Base-by-base conservation (phyloP, 805 yeast genomes). In the Metschnikowia borealis region DNA sequence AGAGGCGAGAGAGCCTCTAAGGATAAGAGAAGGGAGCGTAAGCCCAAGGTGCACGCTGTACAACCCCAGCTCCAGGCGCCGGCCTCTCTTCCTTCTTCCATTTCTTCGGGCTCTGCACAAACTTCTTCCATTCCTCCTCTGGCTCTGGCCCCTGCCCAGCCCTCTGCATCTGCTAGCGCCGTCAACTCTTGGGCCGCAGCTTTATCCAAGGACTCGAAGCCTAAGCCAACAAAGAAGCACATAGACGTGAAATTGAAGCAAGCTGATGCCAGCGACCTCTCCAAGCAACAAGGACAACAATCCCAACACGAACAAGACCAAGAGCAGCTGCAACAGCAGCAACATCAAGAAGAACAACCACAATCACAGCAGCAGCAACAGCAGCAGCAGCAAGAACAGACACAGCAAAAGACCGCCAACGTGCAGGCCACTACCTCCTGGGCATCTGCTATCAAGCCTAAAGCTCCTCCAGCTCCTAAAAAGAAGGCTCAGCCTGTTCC, bases 371-470 rank as follows among this genome's bases (percentile, higher is more conserved):
- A 49, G 83, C 89, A 38, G 23, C 46, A 44, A 51, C 39, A 29
- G 45, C 50, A 15, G 45, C 50, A 15, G 51, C 47, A 47, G 73
- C 77, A 60, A 52, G 38, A 33, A 32, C 15, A 32, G 14, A 50
- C 46, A 21, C 42, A 29, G n/a, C 43, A 38, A 20, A 48, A 51
- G 45, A 40, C 47, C 10, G 37, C 54, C 17, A 50, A 41, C 33
- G 56, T 54, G 18, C 46, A 54, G 38, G 18, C 53, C n/a, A 46
- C 58, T 35, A 57, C 61, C 7, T 75, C 89, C 5, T 84, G 89
- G 87, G 89, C 89, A 31, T 80, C 90, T 15, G 80, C 85, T 59
- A 84, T 84, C 47, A 68, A 75, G 48, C 77, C 76, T 38, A 71
- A 71, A 59, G 66, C 70, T 45, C 84, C 89, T 41, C 33, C 46